Base-by-base conservation (phyloP, 805 yeast genomes). In the Candida maltosa region DNA sequence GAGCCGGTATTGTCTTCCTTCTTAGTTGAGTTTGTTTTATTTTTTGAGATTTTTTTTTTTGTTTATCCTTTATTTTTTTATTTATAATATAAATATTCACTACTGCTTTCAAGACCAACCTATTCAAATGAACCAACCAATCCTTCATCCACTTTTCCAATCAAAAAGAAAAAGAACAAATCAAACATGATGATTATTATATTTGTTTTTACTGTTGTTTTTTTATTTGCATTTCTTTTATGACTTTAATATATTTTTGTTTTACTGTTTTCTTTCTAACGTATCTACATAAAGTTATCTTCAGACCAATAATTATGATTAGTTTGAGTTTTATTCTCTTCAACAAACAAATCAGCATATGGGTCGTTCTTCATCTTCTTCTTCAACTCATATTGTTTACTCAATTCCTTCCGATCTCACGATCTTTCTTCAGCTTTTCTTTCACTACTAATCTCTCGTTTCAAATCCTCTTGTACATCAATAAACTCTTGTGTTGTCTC, bases 401-500 rank as follows among this genome's bases (percentile, higher is more conserved):
- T 55, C 49, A 65, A 58, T 39, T 59, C 60, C n/a, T n/a, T n/a
- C n/a, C n/a, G n/a, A 39, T 56, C 60, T 23, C 55, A 48, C 42
- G 49, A 38, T 22, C 66, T 50, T 14, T 65, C 66, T 34, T 56
- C 58, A 16, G 61, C 69, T 51, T 65, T 69, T 36, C 68, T 69
- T 16, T 56, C 44, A 34, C 62, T 62, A 20, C 66, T 68, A 34
- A 56, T 50, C 7, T 59, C 58, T 34, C 46, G 57, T 36, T 31
- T 62, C 59, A 44, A 41, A 9, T 47, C 45, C 29, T 51, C 48
- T 35, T 62, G 68, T n/a, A 49, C 49, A 18, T 46, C 49, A 22
- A 52, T 56, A 56, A 52, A 78, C 41, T 52, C 51, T 2, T 76
- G 78, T 1, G 77, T 76, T 18, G 62, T 42, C 14, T 67, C 50